phyloP scores from a whole-genome alignment of 2,329 filamentous ascomycete genomes.

The Fusarium sp. region DNA sequence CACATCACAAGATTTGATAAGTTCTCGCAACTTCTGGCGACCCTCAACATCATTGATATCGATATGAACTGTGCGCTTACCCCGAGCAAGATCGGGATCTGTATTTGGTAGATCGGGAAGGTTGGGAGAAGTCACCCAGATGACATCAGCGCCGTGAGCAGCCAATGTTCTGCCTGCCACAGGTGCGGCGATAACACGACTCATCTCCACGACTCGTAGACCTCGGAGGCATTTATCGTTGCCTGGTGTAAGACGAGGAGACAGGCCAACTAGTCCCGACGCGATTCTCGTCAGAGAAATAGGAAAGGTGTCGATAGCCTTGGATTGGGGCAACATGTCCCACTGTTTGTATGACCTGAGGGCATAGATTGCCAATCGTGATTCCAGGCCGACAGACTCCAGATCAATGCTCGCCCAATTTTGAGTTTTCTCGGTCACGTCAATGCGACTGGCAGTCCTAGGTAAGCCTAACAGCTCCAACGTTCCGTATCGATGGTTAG shows the following conservation, averaged over 20 bases:
- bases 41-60: background rate
- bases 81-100: background rate
- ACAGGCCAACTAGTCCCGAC: background rate
- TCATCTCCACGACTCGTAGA: conserved; percentile 1
- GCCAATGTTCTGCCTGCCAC: background rate
- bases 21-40: background rate
- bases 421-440: background rate
- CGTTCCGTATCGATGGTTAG: background rate
- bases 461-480: background rate
- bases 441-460: background rate
- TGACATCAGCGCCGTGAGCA: conserved; percentile 1
- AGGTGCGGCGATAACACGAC: background rate
- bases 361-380: background rate
- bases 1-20: background rate
- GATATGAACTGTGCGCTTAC: background rate
- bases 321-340: background rate
- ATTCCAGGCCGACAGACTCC: background rate
- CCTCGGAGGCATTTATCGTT: conserved; percentile 1
- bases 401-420: conserved; percentile 1
- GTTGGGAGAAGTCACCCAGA: background rate
- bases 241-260: background rate
- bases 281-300: background rate
- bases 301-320: background rate
- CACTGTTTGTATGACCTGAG: background rate
- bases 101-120: background rate